These are phyloP conservation scores for Elongisporangium senticosum DNA, from an alignment of 352 stramenopile genomes.

Conservation along the genomic window DNA sequence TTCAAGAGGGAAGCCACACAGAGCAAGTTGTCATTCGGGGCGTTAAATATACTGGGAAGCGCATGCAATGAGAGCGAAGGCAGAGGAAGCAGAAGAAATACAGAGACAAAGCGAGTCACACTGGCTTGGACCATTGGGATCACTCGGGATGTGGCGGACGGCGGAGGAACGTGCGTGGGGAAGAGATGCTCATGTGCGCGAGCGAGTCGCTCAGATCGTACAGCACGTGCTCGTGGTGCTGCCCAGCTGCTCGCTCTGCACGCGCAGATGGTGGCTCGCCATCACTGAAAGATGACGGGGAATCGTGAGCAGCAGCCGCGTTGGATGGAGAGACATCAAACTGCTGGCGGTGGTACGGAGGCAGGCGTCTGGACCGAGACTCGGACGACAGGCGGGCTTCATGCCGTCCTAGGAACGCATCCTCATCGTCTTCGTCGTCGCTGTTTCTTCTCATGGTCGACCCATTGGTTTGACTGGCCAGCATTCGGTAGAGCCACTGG, in stretches of 20 bases:
- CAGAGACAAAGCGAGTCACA: neutral
- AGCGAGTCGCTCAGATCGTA: slow-evolving; percentile 31
- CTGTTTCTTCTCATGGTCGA: neutral
- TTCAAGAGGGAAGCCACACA: too few species aligned
- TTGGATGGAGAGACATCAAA: slow-evolving; percentile 13
- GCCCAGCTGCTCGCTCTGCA: slow-evolving; percentile 8
- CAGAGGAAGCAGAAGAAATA: neutral
- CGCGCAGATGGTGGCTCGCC: slow-evolving; percentile 1
- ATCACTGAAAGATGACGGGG: slow-evolving; percentile 18
- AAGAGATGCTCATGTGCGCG: slow-evolving; percentile 4
- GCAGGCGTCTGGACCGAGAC: neutral
- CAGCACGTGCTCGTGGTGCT: slow-evolving; percentile 11
- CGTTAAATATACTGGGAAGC: neutral
- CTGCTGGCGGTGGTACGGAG: neutral
- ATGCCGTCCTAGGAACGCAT: slow-evolving; percentile 10
- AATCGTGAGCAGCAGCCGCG: slow-evolving; percentile 11
- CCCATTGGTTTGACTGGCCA: neutral
- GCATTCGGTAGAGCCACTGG: neutral
- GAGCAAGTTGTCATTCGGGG: neutral
- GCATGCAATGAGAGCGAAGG: neutral
- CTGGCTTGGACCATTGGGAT: neutral
- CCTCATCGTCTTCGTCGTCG: slow-evolving; percentile 3
- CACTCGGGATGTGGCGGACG: neutral
- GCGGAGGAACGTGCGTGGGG: neutral
- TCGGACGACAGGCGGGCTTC: neutral